Base-by-base conservation (phyloP, 257 asterid species). In the Salvia rosmarinus region DNA sequence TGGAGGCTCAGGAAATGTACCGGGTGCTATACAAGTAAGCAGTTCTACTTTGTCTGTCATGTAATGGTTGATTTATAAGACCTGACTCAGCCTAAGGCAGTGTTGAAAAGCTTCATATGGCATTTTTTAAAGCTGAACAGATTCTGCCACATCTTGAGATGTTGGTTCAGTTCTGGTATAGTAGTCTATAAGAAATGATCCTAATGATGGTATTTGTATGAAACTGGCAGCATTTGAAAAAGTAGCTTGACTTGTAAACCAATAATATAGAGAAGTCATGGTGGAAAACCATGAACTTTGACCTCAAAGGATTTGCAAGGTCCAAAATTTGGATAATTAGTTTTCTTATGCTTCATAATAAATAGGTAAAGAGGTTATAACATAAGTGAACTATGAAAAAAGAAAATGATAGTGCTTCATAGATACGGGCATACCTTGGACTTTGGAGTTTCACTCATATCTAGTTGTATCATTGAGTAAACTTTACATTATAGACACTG, bases 1-100 rank as follows among this genome's bases (percentile, higher is more conserved):
- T 67, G 97, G 98, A 70, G 82, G 82, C 75, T 79, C 89, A 25
- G 92, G 94, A 56, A 80, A 84, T 77, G 79, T 89, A 57, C 65
- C 25, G 56, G 89, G 86, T 75, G 92, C 94, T 54, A 28, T 89
- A 75, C 89, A 83, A 93, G 98, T 90, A 82, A 73, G 49, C 28
- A 52, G 47, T 64, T 70, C 67, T 67, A 44, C 58, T 70, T 73
- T 61, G 13, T 55, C 37, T 32, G 73, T 59, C 71, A 42, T 76
- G 42, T 67, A 25, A 51, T 28, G 30, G 21, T 64, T 75, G 73
- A 49, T 72, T 68, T 78, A 72, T 67, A 32, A 71, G 60, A 25
- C 17, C 68, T 72, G 34, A 72, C 21, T 42, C 66, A 14, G 70
- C 55, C 72, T 17, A n/a, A n/a, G 12, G 42, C 71, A 71, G 68